Base-by-base conservation (phyloP, 1,284 basidiomycete genomes). In the Austroboletus niveus region DNA sequence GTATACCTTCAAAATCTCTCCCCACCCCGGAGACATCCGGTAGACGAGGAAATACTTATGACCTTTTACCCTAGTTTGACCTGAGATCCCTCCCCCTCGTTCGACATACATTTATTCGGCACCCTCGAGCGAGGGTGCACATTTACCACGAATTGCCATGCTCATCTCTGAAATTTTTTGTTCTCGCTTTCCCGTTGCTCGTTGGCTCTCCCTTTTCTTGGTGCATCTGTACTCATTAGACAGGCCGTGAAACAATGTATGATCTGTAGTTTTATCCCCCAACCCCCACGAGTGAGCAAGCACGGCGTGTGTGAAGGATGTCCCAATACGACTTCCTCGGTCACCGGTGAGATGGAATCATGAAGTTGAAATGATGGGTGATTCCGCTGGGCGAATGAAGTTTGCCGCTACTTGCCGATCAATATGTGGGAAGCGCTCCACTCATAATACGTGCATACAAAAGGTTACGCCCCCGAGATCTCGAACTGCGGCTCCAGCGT, bases 1-100 rank as follows among this genome's bases (percentile, higher is more conserved):
- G 70, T 73, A 35, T 83, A 82, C 60, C 72, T 83, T 22, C 72
- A 76, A 60, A 77, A 73, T 36, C 72, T 79, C 35, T 67, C 77
- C 6, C 78, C 77, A 1, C 75, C 71, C 20, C 71, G 72, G 35
- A 64, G 79, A 53, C 75, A 83, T 54, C 81, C 82, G 2, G 68
- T 80, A 38, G 81, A 84, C 57, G 81, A 83, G 63, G 74, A 78
- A 62, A 79, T 79, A n/a, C 68, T 82, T 40, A 82, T 79, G 76
- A 74, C 76, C 3, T 75, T 82, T 52, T 66, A 68, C 45, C 65
- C 68, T 39, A 64, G 58, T 40, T 49, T 72, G 55, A 57, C 65
- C 36, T 67, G 57, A 70, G 42, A 24, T 8, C 12, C 32, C 42
- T 40, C 40, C 5, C 32, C 15, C 27, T 12, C 36, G n/a, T n/a